A percentile compares a stretch with the other conserved stretches of the same genome.
phyloP scores from a whole-genome alignment of 2,329 filamentous ascomycete species.

The Pseudogymnoascus sp. region DNA sequence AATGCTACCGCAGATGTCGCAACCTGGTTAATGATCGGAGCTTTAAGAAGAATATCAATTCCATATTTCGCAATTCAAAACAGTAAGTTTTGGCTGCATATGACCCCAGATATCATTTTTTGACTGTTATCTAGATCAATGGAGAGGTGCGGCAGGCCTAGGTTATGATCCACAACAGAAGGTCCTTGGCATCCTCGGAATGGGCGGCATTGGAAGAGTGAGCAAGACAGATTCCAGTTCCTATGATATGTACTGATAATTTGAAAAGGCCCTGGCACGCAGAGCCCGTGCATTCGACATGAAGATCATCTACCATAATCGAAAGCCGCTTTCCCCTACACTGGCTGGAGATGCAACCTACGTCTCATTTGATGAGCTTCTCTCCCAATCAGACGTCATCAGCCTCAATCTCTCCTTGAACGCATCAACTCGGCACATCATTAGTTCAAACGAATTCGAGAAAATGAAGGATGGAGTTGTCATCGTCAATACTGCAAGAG shows the following conservation, averaged over 20 bases:
- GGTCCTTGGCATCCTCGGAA: constrained; percentile 68
- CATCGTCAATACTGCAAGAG: constrained; percentile 72
- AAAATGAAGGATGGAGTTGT: constrained; percentile 73
- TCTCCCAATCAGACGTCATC: constrained; percentile 62
- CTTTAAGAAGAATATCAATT: constrained; percentile 62
- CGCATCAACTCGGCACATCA: constrained; percentile 62
- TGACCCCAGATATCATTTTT: not conserved
- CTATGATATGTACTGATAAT: not conserved
- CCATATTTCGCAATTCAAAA: constrained; percentile 8
- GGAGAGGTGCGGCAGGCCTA: constrained; percentile 36
- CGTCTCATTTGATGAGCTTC: constrained; percentile 64
- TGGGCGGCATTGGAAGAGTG: constrained; percentile 67
- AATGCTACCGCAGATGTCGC: constrained; percentile 72
- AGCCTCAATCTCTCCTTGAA: constrained; percentile 74
- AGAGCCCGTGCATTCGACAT: constrained; percentile 69
- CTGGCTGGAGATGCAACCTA: constrained; percentile 49
- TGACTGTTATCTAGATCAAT: constrained; percentile 29
- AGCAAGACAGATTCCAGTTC: not conserved
- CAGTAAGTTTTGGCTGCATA: not conserved
- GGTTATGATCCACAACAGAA: constrained; percentile 65
- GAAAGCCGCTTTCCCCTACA: constrained; percentile 48
- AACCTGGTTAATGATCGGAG: constrained; percentile 72
- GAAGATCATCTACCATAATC: constrained; percentile 66
- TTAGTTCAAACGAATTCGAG: constrained; percentile 58
- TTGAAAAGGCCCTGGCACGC: constrained; percentile 53